Percentiles rank a stretch among this genome's conserved stretches.
phyloP scores from a whole-genome alignment of 148 eudicot species.

The Hydrangea macrophylla region DNA sequence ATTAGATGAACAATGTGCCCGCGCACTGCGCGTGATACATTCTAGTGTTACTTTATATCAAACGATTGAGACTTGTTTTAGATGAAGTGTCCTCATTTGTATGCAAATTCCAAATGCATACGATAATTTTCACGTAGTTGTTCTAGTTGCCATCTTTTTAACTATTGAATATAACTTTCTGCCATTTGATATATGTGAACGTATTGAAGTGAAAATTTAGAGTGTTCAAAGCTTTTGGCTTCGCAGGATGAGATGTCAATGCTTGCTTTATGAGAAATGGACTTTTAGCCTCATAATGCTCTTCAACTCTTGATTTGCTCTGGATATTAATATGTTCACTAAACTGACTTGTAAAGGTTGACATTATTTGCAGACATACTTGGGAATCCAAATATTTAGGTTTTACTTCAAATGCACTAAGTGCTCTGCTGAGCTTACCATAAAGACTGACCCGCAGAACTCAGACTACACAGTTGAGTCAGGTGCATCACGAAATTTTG shows the following conservation, averaged over 20 bases:
- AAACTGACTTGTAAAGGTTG: background rate
- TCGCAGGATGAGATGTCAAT: background rate
- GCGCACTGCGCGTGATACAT: no score
- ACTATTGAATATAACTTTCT: background rate
- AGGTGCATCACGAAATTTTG: conserved; percentile 79
- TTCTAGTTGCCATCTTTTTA: background rate
- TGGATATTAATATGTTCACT: background rate
- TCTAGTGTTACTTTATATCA: no score
- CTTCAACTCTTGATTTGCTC: no score
- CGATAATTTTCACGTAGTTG: background rate
- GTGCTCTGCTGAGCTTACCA: conserved; percentile 81
- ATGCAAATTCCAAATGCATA: background rate
- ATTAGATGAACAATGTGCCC: no score
- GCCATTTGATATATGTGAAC: background rate
- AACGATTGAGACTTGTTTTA: background rate
- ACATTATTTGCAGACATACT: conserved; percentile 58
- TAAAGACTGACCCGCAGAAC: conserved; percentile 88
- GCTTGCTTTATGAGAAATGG: no score
- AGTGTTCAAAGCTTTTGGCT: background rate
- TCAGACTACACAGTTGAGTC: conserved; percentile 89
- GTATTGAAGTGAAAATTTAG: background rate
- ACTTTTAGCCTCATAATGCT: no score
- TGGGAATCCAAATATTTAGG: conserved; percentile 87
- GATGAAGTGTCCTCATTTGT: background rate
- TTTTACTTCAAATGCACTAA: conserved; percentile 90